Percentiles rank a stretch among this genome's conserved stretches.
Conservation (phyloP, 352 stramenopile species). For the Phytophthora rubi region DNA sequence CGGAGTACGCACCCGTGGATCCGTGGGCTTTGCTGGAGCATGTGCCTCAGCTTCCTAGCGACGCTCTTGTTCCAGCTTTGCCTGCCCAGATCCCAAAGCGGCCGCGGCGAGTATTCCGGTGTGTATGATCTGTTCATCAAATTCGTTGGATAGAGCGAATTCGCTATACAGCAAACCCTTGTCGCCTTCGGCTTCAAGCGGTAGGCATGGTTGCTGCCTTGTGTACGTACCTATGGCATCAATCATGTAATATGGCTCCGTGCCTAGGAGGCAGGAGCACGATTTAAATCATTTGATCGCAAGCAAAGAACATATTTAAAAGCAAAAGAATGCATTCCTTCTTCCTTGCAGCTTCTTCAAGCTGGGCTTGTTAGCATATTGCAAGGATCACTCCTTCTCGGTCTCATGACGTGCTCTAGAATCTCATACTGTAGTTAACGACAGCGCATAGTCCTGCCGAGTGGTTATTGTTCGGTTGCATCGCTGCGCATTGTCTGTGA, state of each 20-base stretch:
- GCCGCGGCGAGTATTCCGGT: conserved; percentile 70
- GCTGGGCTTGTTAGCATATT: not conserved
- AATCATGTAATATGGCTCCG: conserved; percentile 31
- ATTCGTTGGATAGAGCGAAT: not conserved
- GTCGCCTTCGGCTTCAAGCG: conserved; percentile 1
- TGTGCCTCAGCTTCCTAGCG: conserved; percentile 72
- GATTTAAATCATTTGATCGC: conserved; percentile 10
- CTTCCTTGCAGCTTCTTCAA: conserved; percentile 14
- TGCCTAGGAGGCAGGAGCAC: conserved; percentile 1
- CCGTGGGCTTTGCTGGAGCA: conserved; percentile 82
- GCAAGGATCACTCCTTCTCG: too few relatives aligned
- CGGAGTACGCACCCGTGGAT: conserved; percentile 57
- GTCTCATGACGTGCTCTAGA: too few relatives aligned
- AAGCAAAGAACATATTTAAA: conserved; percentile 44
- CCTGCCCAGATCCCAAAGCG: conserved; percentile 59
- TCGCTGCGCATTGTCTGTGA: too few relatives aligned
- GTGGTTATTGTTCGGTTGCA: too few relatives aligned
- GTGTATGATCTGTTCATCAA: conserved; percentile 47
- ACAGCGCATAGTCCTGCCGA: too few relatives aligned
- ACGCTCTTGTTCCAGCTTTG: conserved; percentile 51
- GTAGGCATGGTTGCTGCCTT: conserved; percentile 17
- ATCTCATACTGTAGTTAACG: too few relatives aligned
- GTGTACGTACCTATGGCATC: conserved; percentile 22
- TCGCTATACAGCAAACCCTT: not conserved
- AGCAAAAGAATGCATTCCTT: conserved; percentile 35